Base-by-base conservation (phyloP, 2,329 filamentous ascomycete genomes). In the Tolypocladium pustulatum region DNA sequence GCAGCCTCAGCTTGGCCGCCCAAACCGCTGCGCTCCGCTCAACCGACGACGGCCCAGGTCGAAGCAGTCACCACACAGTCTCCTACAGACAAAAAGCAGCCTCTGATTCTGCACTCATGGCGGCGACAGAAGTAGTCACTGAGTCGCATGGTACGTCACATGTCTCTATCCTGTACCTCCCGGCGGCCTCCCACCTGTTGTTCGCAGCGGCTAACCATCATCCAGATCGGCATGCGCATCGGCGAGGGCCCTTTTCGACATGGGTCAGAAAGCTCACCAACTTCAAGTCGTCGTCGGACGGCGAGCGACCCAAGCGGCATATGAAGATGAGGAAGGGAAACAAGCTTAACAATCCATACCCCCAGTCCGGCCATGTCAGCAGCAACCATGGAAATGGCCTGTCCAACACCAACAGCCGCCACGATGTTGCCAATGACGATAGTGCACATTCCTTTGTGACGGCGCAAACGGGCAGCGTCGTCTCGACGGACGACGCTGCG, bases 251-350 rank as follows among this genome's bases (percentile, higher is more conserved):
- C 30, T 97, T 97, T 71, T 84, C 92, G 54, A 90, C 87, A 65
- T 95, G 93, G 89, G 91, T 99, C 79, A 96, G 92, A 80, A 92
- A 92, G 69, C 83, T 97, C 59, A 87, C 91, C 61, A 93, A 88
- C 71, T 87, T 96, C 75, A 97, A 96, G 73, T 80, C 77, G 58
- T 86, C 86, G 5, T 88, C 86, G 37, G 84, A 82, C 62, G 80
- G 84, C 61, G 79, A 79, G 49, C 65, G 73, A 67, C 59, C 72
- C 69, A 67, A 73, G 69, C 62, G 73, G 67, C 60, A 77, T 57
- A 74, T 72, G 56, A 79, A 77, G 63, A 67, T 71, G 73, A 89
- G 87, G 73, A 80, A 78, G 54, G 71, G 75, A 22, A 76, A 78
- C 56, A 84, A 85, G 68, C 87, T 88, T 72, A 96, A 96, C 78